Evolutionary conservation across 1,139 yeast genomes (phyloP), one percentile per base, ranked within the genome.

Genomic region (Pichia sp.): DNA sequence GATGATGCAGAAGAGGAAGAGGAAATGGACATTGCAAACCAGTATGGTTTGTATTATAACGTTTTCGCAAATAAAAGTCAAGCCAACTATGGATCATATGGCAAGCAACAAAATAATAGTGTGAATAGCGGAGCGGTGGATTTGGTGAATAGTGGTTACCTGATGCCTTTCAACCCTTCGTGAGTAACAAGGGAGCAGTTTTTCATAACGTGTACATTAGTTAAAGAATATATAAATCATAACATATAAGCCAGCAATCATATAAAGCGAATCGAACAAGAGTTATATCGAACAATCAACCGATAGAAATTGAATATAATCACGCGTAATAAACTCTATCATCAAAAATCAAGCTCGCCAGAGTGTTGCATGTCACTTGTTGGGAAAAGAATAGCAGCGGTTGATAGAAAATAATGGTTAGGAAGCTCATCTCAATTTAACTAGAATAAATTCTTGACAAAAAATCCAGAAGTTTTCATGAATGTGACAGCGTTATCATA

Each of bases 401-500:
- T 27, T 27, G 29, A 27, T 27, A 27, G 29, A 27, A 27, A 27
- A 27, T 27, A 27, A 27, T 27, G 29, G 40, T 12, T 34, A 12
- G 12, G 40, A 34, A 34, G n/a, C 2, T 42, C 2, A 5, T 6
- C 29, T 42, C 14, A 20, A 42, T 17, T 17, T 8, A 9, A 24
- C 16, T 38, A 51, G 30, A 31, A 54, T 9, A 62, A 79, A 63
- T 74, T 79, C 64, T 93, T 81, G 59, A 77, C 83, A 71, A 91
- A 93, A 70, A 85, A 89, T 20, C 80, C 79, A 2, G 96, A 85
- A 10, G 85, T 76, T 49, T 85, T 83, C 76, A 90, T 80, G 61
- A 81, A 77, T 6, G 90, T 87, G 14, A 87, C 85, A 43, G 88
- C 75, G 56, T 81, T 78, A 66, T 91, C 97, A 64, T 86, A 84